phyloP scores from a whole-genome alignment of 208 protist genomes.

The Trichomonas vaginalis region DNA sequence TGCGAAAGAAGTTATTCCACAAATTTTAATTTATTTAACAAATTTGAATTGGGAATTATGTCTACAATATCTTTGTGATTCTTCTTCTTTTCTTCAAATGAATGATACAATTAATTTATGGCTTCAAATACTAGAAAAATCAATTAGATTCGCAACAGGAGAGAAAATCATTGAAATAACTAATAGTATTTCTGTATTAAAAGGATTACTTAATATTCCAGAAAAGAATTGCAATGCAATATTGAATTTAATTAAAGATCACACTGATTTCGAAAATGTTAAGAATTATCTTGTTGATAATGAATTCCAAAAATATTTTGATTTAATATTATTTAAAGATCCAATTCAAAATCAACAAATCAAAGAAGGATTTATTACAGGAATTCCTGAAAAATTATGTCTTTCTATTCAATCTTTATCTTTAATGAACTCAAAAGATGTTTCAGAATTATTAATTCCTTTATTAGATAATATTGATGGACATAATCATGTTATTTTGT shows the following conservation, averaged over 20 bases:
- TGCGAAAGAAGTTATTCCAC: not conserved
- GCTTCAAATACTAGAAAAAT: not conserved
- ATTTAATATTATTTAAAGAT: not conserved
- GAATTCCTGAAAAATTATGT: not conserved
- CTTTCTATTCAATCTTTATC: not conserved
- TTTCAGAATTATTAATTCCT: not conserved
- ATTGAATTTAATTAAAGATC: not conserved
- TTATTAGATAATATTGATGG: not conserved
- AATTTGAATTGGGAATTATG: not conserved
- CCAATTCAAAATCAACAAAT: not conserved
- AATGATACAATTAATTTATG: not conserved
- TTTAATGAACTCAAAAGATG: not conserved
- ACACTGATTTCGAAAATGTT: not conserved
- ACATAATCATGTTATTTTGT: not conserved
- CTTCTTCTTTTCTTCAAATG: not conserved
- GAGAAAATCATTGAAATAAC: not conserved
- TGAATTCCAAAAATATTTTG: not conserved
- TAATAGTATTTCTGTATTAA: not conserved
- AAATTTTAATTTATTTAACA: not conserved
- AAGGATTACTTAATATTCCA: not conserved
- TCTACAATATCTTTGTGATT: not conserved
- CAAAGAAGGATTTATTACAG: not conserved
- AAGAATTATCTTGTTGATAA: not conserved
- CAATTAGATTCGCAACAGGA: not conserved
- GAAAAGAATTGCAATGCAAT: not conserved